Percentiles rank a stretch among this genome's conserved stretches.
Conservation (phyloP, 768 basidiomycete genomes). For the Inosperma sp. region DNA sequence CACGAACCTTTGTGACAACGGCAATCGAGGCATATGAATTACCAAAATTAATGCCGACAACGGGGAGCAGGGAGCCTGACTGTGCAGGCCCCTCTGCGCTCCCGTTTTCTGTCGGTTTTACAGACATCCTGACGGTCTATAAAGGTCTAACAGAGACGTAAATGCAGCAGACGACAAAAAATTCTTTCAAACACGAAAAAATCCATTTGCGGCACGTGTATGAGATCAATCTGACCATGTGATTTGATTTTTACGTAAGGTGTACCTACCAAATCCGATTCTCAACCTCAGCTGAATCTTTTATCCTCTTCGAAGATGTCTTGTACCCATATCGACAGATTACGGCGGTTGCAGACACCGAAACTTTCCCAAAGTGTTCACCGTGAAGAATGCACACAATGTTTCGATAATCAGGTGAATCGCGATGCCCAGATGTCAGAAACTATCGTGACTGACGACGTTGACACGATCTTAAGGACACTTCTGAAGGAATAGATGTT, state of each 20-base stretch:
- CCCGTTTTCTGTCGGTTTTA: slow-evolving; percentile 47
- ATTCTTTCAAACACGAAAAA: no score
- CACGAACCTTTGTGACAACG: slow-evolving; percentile 82
- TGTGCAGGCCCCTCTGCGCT: slow-evolving; percentile 37
- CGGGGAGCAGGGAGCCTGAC: slow-evolving; percentile 42
- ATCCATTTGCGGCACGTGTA: no score
- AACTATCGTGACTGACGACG: background rate
- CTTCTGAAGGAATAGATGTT: no score
- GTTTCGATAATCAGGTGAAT: slow-evolving; percentile 86
- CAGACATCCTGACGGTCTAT: no score
- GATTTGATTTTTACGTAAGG: no score
- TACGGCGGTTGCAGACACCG: slow-evolving; percentile 51
- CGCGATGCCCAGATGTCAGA: background rate
- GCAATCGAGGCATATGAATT: slow-evolving; percentile 95
- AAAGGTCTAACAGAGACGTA: no score
- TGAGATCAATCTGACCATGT: no score
- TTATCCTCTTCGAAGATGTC: no score
- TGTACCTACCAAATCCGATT: no score
- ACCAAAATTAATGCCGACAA: slow-evolving; percentile 95
- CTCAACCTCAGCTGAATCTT: no score
- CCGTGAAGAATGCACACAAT: slow-evolving; percentile 94
- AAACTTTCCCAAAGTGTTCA: slow-evolving; percentile 69
- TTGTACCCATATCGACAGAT: slow-evolving; percentile 7
- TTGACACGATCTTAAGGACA: no score
- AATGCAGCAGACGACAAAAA: no score